Conservation (phyloP, 371 early-diverging fungal species). For the Apophysomyces trapeziformis region DNA sequence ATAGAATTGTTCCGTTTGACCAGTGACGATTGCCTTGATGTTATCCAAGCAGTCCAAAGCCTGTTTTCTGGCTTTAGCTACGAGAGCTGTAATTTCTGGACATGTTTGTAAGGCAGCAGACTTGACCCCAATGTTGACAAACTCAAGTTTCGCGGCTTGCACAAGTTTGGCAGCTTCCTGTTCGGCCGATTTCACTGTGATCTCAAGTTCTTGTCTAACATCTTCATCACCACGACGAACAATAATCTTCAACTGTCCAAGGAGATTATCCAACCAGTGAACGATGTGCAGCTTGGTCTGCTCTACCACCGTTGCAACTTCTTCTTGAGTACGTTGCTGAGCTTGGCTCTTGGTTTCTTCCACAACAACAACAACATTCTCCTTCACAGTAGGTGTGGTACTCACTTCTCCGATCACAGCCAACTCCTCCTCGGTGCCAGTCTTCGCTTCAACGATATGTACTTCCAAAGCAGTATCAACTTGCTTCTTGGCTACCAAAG, state of each 20-base stretch:
- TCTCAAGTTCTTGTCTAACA: conserved; percentile 20
- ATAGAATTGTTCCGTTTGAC: conserved; percentile 25
- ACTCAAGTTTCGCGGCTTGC: conserved; percentile 14
- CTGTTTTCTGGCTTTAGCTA: conserved; percentile 31
- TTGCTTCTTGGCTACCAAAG: conserved; percentile 31
- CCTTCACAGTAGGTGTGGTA: neutral
- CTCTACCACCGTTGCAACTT: conserved; percentile 37
- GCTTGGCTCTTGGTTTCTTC: conserved; percentile 39
- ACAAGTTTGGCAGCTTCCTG: conserved; percentile 23
- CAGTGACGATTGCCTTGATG: conserved; percentile 28
- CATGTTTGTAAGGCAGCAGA: conserved; percentile 6
- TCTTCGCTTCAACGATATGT: conserved; percentile 15
- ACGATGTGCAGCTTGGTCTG: conserved; percentile 31
- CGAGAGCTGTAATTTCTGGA: conserved; percentile 3
- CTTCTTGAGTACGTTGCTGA: conserved; percentile 31
- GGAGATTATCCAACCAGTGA: conserved; percentile 34
- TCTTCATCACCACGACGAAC: conserved; percentile 30
- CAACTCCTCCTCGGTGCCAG: neutral
- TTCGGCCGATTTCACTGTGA: conserved; percentile 25
- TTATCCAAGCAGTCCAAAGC: conserved; percentile 35
- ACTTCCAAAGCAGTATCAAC: conserved; percentile 34
- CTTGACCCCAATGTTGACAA: conserved; percentile 11
- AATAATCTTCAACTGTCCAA: conserved; percentile 29
- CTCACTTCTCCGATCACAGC: neutral
- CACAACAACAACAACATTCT: conserved; percentile 18